Percentiles rank a stretch among this genome's conserved stretches.
phyloP scores from a whole-genome alignment of 1,284 basidiomycete genomes.

The Sphaerobolus stellatus region DNA sequence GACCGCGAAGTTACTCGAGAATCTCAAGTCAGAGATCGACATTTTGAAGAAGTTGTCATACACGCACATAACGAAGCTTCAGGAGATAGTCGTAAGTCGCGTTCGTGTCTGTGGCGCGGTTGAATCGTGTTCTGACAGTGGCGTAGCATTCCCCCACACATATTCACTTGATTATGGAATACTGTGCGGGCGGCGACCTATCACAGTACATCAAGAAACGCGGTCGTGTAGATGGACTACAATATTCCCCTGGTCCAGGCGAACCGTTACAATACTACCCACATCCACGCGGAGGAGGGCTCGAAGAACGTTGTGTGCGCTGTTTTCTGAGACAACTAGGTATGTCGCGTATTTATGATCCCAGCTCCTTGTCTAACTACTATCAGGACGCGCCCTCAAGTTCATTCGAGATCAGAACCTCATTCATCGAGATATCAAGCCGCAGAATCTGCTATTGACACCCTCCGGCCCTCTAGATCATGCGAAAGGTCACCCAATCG shows the following conservation, averaged over 20 bases:
- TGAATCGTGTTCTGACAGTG: background rate
- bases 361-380: background rate
- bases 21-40: conserved; percentile 95
- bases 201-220: conserved; percentile 96
- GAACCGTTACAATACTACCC: conserved; percentile 80
- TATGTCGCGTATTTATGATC: conserved; percentile 34
- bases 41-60: conserved; percentile 95
- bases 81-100: conserved; percentile 80
- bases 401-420: conserved; percentile 89
- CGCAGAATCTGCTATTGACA: conserved; percentile 88
- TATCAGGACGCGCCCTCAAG: conserved; percentile 83
- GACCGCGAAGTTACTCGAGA: conserved; percentile 91
- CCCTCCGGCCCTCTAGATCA: conserved; percentile 80
- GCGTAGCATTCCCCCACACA: conserved; percentile 83
- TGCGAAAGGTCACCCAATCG: conserved; percentile 82
- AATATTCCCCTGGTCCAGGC: conserved; percentile 70
- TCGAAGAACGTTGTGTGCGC: conserved; percentile 88
- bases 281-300: conserved; percentile 87
- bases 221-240: conserved; percentile 80
- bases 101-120: background rate
- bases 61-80: conserved; percentile 88
- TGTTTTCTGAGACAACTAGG: conserved; percentile 93
- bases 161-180: conserved; percentile 99
- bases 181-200: conserved; percentile 93
- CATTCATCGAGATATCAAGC: conserved; percentile 97